phyloP scores from a whole-genome alignment of 768 basidiomycete genomes.

The Lentinula edodes region DNA sequence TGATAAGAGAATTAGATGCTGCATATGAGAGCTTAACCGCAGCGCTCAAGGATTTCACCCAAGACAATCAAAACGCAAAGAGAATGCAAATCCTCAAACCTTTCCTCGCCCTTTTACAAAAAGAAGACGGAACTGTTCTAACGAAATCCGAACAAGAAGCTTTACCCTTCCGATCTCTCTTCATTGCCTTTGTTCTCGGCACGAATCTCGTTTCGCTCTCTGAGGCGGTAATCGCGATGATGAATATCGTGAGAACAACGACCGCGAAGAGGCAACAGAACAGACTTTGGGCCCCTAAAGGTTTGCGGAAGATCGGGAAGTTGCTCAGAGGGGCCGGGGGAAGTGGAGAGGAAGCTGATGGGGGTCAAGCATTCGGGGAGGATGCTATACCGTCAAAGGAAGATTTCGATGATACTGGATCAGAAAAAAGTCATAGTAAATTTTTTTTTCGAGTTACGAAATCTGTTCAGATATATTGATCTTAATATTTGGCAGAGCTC shows the following conservation, averaged over 20 bases:
- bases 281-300: conserved; percentile 47
- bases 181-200: conserved; percentile 45
- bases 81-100: conserved; percentile 37
- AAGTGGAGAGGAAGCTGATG: conserved; percentile 18
- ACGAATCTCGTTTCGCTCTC: conserved; percentile 34
- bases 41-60: conserved; percentile 23
- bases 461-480: neutral
- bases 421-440: neutral
- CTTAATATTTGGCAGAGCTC: conserved; percentile 16
- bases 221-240: conserved; percentile 27
- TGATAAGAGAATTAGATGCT: conserved; percentile 18
- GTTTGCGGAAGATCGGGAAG: conserved; percentile 23
- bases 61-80: conserved; percentile 13
- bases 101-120: conserved; percentile 31
- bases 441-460: neutral
- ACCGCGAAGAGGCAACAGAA: conserved; percentile 30
- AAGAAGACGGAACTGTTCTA: conserved; percentile 7
- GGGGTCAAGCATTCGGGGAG: conserved; percentile 22
- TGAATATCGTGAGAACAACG: conserved; percentile 30
- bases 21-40: conserved; percentile 18
- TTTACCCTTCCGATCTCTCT: conserved; percentile 35
- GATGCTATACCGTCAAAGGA: conserved; percentile 11
- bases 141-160: neutral
- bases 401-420: conserved; percentile 11
- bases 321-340: conserved; percentile 14